Conservation (phyloP, 2,329 filamentous ascomycete species). For the Trichoderma brevicompactum region DNA sequence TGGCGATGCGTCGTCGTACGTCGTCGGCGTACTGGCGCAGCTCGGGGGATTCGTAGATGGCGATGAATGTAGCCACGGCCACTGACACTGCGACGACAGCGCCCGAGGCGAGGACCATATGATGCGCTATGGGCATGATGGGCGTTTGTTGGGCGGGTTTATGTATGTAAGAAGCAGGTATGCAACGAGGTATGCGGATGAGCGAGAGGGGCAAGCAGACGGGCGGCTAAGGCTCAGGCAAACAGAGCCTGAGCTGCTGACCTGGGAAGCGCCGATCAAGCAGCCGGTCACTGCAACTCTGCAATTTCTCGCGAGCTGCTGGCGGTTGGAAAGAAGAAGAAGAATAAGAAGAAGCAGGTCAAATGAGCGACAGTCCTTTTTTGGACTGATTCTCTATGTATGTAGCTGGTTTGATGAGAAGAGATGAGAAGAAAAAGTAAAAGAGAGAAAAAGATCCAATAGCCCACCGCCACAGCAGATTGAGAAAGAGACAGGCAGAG, state of each 20-base stretch:
- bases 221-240: conserved; percentile 21
- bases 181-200: neutral
- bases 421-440: neutral
- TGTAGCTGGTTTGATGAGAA: neutral
- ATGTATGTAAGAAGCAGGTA: neutral
- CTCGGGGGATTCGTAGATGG: conserved; percentile 68
- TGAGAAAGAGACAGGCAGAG: neutral
- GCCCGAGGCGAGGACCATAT: conserved; percentile 58
- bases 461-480: neutral
- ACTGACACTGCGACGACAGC: conserved; percentile 62
- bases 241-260: conserved; percentile 22
- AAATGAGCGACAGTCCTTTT: conserved; percentile 4
- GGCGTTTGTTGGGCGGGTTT: conserved; percentile 14
- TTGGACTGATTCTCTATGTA: neutral
- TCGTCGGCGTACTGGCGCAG: conserved; percentile 65
- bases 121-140: conserved; percentile 58
- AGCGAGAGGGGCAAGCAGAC: conserved; percentile 22
- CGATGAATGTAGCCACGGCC: conserved; percentile 61
- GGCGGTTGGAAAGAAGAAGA: neutral
- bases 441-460: neutral
- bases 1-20: conserved; percentile 63
- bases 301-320: neutral
- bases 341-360: neutral
- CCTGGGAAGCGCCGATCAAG: conserved; percentile 10
- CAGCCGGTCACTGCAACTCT: conserved; percentile 15